A percentile compares a stretch with the other conserved stretches of the same genome.
phyloP scores from a whole-genome alignment of 2,329 filamentous ascomycete species.

The Pseudogymnoascus sp. region DNA sequence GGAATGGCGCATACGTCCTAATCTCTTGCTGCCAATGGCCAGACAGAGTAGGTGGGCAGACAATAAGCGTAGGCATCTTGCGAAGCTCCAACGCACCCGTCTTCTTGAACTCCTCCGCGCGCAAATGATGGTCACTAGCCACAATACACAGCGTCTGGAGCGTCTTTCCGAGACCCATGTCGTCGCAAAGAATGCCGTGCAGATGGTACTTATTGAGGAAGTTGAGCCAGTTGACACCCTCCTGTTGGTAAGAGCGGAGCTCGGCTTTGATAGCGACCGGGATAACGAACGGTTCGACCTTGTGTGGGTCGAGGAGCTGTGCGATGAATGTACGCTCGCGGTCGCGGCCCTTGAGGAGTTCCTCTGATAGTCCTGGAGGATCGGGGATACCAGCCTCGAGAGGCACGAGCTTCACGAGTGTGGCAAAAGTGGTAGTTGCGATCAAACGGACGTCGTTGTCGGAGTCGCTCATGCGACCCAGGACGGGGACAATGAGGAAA shows the following conservation, averaged over 20 bases:
- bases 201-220: constrained; percentile 98
- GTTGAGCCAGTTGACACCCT: constrained; percentile 96
- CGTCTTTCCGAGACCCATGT: constrained; percentile 98
- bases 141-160: constrained; percentile 96
- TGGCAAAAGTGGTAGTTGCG: constrained; percentile 93
- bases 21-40: constrained; percentile 99
- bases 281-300: constrained; percentile 87
- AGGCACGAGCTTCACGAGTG: constrained; percentile 91
- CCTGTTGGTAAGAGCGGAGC: constrained; percentile 93
- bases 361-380: constrained; percentile 81
- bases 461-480: constrained; percentile 96
- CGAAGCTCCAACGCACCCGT: constrained; percentile 71
- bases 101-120: constrained; percentile 80
- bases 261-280: constrained; percentile 96
- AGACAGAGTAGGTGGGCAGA: constrained; percentile 91
- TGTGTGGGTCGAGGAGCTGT: constrained; percentile 92
- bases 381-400: constrained; percentile 96
- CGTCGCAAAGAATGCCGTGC: constrained; percentile 95
- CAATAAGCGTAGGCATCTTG: constrained; percentile 80
- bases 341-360: constrained; percentile 82
- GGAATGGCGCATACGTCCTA: constrained; percentile 88
- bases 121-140: constrained; percentile 90
- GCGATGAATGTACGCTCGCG: constrained; percentile 93
- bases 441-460: constrained; percentile 92
- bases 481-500: constrained; percentile 93